These are phyloP conservation scores for Pseudogymnoascus sp. DNA, from an alignment of 2,329 filamentous ascomycete genomes.

Conservation along the genomic window DNA sequence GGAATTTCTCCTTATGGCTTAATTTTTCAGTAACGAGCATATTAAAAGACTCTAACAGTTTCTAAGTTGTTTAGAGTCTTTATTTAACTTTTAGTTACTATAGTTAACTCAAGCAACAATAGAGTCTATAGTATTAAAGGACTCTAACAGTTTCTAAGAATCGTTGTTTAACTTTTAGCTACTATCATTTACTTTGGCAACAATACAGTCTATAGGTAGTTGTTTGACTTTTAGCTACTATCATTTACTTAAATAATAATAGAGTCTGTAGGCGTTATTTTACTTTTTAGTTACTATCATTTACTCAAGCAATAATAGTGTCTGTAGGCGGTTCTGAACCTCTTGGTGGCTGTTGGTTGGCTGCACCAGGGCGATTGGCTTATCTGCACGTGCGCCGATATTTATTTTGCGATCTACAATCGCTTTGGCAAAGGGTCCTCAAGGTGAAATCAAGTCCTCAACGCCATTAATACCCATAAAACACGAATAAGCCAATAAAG, in stretches of 20 bases:
- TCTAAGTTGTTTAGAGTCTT: neutral
- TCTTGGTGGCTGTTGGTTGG: neutral
- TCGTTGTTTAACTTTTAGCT: neutral
- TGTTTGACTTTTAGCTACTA: neutral
- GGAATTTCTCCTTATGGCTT: neutral
- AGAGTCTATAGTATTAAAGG: neutral
- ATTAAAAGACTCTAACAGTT: neutral
- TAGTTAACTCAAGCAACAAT: neutral
- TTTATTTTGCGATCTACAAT: slow-evolving; percentile 2
- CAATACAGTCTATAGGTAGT: neutral
- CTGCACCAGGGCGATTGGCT: neutral
- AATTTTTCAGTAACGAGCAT: neutral
- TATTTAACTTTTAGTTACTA: neutral
- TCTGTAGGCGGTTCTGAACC: too few relatives aligned
- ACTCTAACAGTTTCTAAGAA: too few relatives aligned
- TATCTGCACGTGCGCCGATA: neutral
- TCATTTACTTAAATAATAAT: neutral
- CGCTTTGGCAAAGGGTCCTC: neutral
- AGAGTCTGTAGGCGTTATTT: too few relatives aligned
- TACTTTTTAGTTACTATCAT: neutral
- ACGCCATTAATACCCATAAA: neutral
- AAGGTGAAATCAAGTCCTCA: neutral
- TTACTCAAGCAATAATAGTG: neutral
- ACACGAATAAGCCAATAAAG: neutral
- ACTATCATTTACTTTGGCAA: neutral